phyloP scores from a whole-genome alignment of 495 filamentous ascomycete genomes.

The Talaromyces borbonicus region DNA sequence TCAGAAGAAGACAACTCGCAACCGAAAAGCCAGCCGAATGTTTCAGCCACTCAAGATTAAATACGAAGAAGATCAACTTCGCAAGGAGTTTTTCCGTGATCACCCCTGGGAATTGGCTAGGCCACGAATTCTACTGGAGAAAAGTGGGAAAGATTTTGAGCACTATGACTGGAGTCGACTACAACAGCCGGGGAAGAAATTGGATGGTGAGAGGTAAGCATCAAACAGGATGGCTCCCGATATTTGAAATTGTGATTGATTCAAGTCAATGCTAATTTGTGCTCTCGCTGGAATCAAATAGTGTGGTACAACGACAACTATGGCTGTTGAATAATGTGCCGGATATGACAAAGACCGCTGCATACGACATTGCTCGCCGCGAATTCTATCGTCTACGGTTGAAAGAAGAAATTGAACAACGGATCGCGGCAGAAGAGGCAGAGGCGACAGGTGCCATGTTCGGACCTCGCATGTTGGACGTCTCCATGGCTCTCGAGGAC shows the following conservation, averaged over 20 bases:
- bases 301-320: slow-evolving; percentile 87
- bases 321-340: slow-evolving; percentile 64
- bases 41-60: slow-evolving; percentile 69
- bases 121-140: slow-evolving; percentile 74
- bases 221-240: not conserved
- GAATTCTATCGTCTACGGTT: slow-evolving; percentile 86
- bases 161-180: slow-evolving; percentile 74
- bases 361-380: slow-evolving; percentile 81
- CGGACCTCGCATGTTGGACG: slow-evolving; percentile 58
- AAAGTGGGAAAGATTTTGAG: slow-evolving; percentile 69
- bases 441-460: slow-evolving; percentile 77
- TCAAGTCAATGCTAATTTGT: not conserved
- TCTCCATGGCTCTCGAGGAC: slow-evolving; percentile 79
- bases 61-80: slow-evolving; percentile 80
- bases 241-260: not conserved
- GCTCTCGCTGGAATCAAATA: slow-evolving; percentile 24
- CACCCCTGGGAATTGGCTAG: slow-evolving; percentile 97
- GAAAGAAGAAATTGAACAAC: slow-evolving; percentile 69
- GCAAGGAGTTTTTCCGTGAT: slow-evolving; percentile 74
- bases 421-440: slow-evolving; percentile 85
- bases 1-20: slow-evolving; percentile 28
- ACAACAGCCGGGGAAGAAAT: slow-evolving; percentile 61
- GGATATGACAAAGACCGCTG: slow-evolving; percentile 47
- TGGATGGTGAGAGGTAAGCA: slow-evolving; percentile 79
- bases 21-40: slow-evolving; percentile 58